Evolutionary conservation across 1,139 yeast species (phyloP), one percentile per base, ranked within the genome.

Genomic region (Hyphopichia burtonii): DNA sequence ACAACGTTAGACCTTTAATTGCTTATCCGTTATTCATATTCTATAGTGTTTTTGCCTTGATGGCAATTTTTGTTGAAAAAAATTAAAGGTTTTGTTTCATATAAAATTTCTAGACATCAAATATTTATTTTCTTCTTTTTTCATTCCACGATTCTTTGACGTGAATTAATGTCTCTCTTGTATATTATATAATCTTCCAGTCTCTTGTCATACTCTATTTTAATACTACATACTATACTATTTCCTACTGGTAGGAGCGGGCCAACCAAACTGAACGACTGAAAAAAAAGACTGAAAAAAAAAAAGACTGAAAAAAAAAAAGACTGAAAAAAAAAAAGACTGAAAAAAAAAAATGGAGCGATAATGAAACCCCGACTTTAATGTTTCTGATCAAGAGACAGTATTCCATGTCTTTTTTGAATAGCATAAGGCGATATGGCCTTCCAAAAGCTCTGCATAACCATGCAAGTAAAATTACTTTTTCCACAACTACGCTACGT

Each of bases 1-100:
- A 85, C 44, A 88, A 90, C 53, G 96, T 93, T 52, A 80, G 99
- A 55, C 84, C 87, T 8, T 77, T 93, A 51, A 87, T 93, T 48
- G 99, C 98, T 2, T 93, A 94, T 61, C 99, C 99, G 1, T 74
- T 93, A 55, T 84, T 87, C 15, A 82, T 93, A 69, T 93, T 93
- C 60, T 93, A 94, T 71, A 82, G 91, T 43, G 94, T 93, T 4
- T 94, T 94, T 74, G 96, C 97, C 30, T 76, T 94, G 52, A 90
- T 93, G 96, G 95, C 98, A 5, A 85, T 94, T 34, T 93, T 93
- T 59, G 94, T 86, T 30, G 87, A 78, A 53, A 74, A 72, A 52
- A 51, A 64, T 14, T 56, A 25, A 25, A 25, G 28, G 28, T 25
- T 25, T 11, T 10, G 11, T 25, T 25, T 25, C 28, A 25, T 7